These are phyloP conservation scores for Blastobotrys illinoisensis DNA, from an alignment of 1,139 yeast species.

Conservation along the genomic window DNA sequence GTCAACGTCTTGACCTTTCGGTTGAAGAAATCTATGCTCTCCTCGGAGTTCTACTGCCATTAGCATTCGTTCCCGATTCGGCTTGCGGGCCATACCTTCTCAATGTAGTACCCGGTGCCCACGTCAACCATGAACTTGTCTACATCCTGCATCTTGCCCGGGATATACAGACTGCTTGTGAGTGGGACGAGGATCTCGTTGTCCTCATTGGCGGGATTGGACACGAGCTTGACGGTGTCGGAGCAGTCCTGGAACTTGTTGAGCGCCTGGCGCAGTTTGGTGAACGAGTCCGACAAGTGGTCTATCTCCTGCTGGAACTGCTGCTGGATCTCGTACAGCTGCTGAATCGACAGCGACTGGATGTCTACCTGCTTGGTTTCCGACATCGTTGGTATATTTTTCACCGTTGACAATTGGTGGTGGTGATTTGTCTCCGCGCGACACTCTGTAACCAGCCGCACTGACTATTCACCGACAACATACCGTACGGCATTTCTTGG, in stretches of 20 bases:
- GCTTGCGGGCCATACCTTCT: conserved; percentile 39
- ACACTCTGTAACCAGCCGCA: not conserved
- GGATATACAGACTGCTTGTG: conserved; percentile 82
- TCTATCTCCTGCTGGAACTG: conserved; percentile 81
- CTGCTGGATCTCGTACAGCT: conserved; percentile 75
- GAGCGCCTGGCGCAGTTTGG: conserved; percentile 81
- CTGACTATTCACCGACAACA: too few relatives aligned
- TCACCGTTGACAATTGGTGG: not conserved
- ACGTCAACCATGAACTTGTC: conserved; percentile 82
- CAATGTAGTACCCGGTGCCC: conserved; percentile 94
- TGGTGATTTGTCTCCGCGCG: not conserved
- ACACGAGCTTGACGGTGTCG: conserved; percentile 57
- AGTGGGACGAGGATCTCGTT: conserved; percentile 73
- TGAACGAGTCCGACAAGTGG: conserved; percentile 78
- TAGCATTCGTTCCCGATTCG: not conserved
- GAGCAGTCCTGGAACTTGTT: conserved; percentile 78
- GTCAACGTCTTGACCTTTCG: conserved; percentile 67
- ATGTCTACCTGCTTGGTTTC: conserved; percentile 43
- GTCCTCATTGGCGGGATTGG: conserved; percentile 40
- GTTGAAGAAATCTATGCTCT: conserved; percentile 69
- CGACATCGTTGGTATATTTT: not conserved
- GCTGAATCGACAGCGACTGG: conserved; percentile 70
- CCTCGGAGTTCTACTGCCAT: conserved; percentile 28
- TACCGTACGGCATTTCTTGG: too few relatives aligned
- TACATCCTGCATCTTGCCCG: conserved; percentile 64